A percentile compares a stretch with the other conserved stretches of the same genome.
phyloP scores from a whole-genome alignment of 495 filamentous ascomycete species.

The Terfezia claveryi region DNA sequence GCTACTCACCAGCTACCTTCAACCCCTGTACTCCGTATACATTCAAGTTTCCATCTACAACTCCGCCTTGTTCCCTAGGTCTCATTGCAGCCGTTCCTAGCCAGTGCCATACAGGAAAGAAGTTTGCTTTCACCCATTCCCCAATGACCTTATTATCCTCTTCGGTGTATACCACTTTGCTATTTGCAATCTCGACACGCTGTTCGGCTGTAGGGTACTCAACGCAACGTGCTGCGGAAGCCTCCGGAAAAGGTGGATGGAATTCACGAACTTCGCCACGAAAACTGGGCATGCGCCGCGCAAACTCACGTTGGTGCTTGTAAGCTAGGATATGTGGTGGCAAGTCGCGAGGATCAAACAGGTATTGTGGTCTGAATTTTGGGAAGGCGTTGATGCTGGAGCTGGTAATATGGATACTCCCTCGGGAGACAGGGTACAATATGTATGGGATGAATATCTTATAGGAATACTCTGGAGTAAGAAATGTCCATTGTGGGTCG shows the following conservation, averaged over 20 bases:
- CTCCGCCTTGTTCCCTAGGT: conserved; percentile 24
- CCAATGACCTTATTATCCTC: conserved; percentile 34
- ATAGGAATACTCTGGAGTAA: no score
- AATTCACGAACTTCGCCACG: conserved; percentile 28
- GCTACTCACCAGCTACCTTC: conserved; percentile 21
- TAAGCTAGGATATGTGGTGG: conserved; percentile 22
- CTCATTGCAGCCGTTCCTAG: conserved; percentile 24
- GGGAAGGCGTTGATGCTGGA: conserved; percentile 18
- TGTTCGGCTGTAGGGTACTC: conserved; percentile 2
- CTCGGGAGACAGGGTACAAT: conserved; percentile 33
- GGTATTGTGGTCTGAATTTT: conserved; percentile 25
- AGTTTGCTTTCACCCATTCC: conserved; percentile 24
- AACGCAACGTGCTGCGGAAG: conserved; percentile 23
- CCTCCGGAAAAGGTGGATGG: conserved; percentile 31
- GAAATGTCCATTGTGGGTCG: no score
- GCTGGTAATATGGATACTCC: conserved; percentile 32
- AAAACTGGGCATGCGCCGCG: conserved; percentile 30
- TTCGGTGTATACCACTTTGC: conserved; percentile 24
- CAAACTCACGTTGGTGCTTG: conserved; percentile 34
- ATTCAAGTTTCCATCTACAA: conserved; percentile 27
- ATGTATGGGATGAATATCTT: conserved; percentile 16
- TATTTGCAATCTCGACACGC: conserved; percentile 3
- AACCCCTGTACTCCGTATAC: conserved; percentile 30
- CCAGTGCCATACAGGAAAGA: conserved; percentile 29
- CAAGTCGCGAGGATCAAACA: conserved; percentile 21